Evolutionary conservation across 257 asterid genomes (phyloP).

Genomic region (Jacaranda copaia): DNA sequence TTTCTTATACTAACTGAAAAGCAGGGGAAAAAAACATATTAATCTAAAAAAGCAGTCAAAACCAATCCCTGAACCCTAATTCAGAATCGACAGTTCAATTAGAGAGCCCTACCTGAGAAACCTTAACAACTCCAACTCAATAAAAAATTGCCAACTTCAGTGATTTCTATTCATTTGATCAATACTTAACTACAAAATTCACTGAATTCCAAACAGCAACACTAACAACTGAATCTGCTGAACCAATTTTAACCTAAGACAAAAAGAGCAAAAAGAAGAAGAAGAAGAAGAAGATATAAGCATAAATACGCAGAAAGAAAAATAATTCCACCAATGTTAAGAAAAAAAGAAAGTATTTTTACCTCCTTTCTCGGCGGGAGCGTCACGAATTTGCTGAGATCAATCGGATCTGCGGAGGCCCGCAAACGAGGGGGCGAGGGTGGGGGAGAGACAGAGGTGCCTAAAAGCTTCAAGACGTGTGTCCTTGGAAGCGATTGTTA

Average conservation of each 20-base stretch:
- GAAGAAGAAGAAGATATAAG: neutral
- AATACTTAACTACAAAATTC: neutral
- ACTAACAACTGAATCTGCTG: neutral
- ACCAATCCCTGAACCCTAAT: constrained; percentile 23
- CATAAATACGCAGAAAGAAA: neutral
- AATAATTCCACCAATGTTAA: neutral
- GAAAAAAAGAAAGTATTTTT: neutral
- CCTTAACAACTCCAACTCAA: neutral
- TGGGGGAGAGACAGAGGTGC: no score
- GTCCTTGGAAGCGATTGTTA: no score
- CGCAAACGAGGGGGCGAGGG: neutral
- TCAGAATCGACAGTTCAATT: constrained; percentile 9
- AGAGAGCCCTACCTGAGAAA: neutral
- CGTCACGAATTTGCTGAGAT: neutral
- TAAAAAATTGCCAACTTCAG: neutral
- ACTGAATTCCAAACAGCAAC: neutral
- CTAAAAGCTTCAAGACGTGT: no score
- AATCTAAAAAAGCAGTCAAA: neutral
- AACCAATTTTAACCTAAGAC: neutral
- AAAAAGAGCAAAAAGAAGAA: neutral
- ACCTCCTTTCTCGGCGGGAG: neutral
- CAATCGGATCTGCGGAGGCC: neutral
- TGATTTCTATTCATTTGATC: neutral
- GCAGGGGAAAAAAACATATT: no score
- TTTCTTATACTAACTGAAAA: neutral